Conservation (phyloP, 2,329 filamentous ascomycete genomes). For the Mollisiaceae sp. region DNA sequence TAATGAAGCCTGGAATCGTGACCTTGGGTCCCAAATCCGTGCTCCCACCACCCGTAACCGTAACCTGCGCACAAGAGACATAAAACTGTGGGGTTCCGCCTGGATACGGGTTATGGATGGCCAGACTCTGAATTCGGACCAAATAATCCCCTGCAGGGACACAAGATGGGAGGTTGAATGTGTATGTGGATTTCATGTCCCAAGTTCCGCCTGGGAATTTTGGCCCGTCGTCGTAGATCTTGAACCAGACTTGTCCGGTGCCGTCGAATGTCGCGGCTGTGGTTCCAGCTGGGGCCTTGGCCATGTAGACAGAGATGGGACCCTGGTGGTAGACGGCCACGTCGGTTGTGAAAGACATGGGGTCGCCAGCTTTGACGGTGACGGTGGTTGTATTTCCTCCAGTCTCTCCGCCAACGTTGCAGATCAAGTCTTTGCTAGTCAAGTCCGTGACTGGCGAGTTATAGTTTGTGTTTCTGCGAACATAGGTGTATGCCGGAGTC, state of each 20-base stretch:
- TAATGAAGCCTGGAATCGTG: conserved; percentile 34
- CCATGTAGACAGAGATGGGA: conserved; percentile 44
- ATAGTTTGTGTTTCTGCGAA: conserved; percentile 50
- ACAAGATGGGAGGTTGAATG: conserved; percentile 34
- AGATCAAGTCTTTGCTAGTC: conserved; percentile 29
- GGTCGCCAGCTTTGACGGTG: conserved; percentile 45
- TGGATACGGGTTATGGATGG: conserved; percentile 38
- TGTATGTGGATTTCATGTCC: conserved; percentile 37
- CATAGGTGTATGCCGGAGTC: conserved; percentile 52
- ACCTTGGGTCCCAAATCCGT: conserved; percentile 33
- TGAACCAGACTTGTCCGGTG: conserved; percentile 45
- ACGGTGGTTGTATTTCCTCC: conserved; percentile 33
- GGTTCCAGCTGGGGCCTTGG: conserved; percentile 41
- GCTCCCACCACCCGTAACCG: conserved; percentile 34
- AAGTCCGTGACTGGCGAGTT: conserved; percentile 52
- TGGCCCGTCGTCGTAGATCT: conserved; percentile 43
- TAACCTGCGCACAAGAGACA: conserved; percentile 38
- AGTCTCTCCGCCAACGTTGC: conserved; percentile 38
- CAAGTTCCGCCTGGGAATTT: conserved; percentile 36
- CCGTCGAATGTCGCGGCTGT: conserved; percentile 44
- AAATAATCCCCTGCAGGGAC: conserved; percentile 38
- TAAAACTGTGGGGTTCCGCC: conserved; percentile 40
- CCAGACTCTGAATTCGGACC: conserved; percentile 38
- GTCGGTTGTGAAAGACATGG: conserved; percentile 52
- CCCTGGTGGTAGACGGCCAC: conserved; percentile 44